Percentiles rank a stretch among this genome's conserved stretches.
Conservation (phyloP, 1,284 basidiomycete species). For the Gomphus bonarii region DNA sequence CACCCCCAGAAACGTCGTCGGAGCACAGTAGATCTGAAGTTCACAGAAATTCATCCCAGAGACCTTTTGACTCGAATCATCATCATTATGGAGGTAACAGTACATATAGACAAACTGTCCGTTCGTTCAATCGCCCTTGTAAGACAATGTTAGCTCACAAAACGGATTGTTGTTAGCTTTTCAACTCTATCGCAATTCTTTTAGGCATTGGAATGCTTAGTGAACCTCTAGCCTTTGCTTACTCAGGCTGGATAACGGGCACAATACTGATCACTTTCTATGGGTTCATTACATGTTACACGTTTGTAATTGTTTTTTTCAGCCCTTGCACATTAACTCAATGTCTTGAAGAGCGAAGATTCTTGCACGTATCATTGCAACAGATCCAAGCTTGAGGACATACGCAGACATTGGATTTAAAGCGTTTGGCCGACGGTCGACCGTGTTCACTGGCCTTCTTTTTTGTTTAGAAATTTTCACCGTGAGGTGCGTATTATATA, state of each 20-base stretch:
- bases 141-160: background rate
- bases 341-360: slow-evolving; percentile 61
- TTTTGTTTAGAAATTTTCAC: slow-evolving; percentile 85
- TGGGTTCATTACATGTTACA: slow-evolving; percentile 77
- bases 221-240: slow-evolving; percentile 81
- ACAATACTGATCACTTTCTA: slow-evolving; percentile 68
- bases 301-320: slow-evolving; percentile 40
- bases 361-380: slow-evolving; percentile 63
- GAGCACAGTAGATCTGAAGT: background rate
- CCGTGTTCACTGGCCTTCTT: slow-evolving; percentile 56
- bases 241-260: slow-evolving; percentile 79
- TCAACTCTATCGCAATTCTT: slow-evolving; percentile 82
- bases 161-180: slow-evolving; percentile 42
- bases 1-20: background rate
- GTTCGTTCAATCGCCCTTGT: slow-evolving; percentile 23
- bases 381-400: slow-evolving; percentile 62
- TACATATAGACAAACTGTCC: slow-evolving; percentile 78
- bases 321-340: background rate
- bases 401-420: slow-evolving; percentile 86
- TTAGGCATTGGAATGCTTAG: slow-evolving; percentile 87
- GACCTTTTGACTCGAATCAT: slow-evolving; percentile 16
- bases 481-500: slow-evolving; percentile 41
- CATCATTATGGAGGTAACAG: slow-evolving; percentile 39
- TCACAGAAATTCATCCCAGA: background rate
- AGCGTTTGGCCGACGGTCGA: slow-evolving; percentile 72